Base-by-base conservation (phyloP, 106 monocot genomes). In the Amphibolis antarctica region DNA sequence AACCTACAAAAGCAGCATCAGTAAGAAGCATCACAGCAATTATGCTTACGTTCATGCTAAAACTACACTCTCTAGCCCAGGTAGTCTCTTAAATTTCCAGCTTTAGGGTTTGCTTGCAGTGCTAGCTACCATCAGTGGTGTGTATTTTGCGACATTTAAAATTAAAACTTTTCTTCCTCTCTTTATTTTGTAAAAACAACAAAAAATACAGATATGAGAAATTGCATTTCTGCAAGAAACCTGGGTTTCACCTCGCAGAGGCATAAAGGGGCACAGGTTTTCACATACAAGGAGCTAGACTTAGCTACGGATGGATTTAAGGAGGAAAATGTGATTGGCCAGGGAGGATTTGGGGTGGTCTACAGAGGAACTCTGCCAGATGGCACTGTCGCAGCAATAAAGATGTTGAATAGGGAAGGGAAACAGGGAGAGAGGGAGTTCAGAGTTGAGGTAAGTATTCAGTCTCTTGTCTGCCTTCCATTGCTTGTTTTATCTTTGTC, bases 211-310 rank as follows among this genome's bases (percentile, higher is more conserved):
- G 81, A 78, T 58, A 75, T 69, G 28, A 64, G 66, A 59, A 76
- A 77, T 22, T 89, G 82, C 65, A 78, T 83, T 4, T 44, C 62
- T 44, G 76, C 75, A 5, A 77, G 82, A 12, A 71, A 57, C 14
- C 28, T 78, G 66, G 60, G 71, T 5, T 78, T 68, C 24, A 30
- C 78, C 4, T 43, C 63, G 11, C 75, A 69, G 1, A 74, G 62
- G 69, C 63, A 63, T 55, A 77, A 49, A 44, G 70, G 78, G 24
- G 86, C 77, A 24, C 86, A 92, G 71, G 91, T 92, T 10, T 92
- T 92, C 74, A 92, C 92, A 1, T 92, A 86, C 72, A 79, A 62
- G 69, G 92, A 92, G 75, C 81, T 92, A 24, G 92, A 92, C 46
- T 1, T 62, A 66, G 92, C 92, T 28, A 87, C 92, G 0, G 65